Percentiles rank a stretch among this genome's conserved stretches.
Evolutionary conservation across 2,329 filamentous ascomycete genomes (phyloP).

Genomic region (Pseudohalonectria lignicola): DNA sequence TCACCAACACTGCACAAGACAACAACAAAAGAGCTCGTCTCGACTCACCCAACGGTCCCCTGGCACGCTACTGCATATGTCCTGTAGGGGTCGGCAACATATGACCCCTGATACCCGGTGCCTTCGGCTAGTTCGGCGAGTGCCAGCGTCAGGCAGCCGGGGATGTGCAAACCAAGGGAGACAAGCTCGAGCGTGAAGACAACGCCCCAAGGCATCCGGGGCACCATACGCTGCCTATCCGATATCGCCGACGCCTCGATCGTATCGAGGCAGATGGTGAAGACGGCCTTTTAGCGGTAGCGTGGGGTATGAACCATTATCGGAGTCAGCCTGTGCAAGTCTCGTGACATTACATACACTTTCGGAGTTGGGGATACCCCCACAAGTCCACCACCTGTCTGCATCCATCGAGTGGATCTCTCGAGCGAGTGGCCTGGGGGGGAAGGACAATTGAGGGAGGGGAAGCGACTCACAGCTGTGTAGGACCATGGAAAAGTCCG

Average conservation of each 20-base stretch:
- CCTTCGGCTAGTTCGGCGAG: slow-evolving; percentile 2
- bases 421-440: not conserved
- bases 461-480: not conserved
- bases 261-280: slow-evolving; percentile 1
- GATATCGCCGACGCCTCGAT: not conserved
- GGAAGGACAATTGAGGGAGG: not conserved
- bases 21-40: too few relatives aligned
- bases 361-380: too few relatives aligned
- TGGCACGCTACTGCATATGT: slow-evolving; percentile 1
- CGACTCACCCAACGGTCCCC: not conserved
- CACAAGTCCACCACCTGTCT: too few relatives aligned
- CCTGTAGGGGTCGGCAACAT: slow-evolving; percentile 2
- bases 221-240: not conserved
- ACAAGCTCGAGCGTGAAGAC: not conserved
- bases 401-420: too few relatives aligned
- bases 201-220: slow-evolving; percentile 1
- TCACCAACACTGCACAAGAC: too few relatives aligned
- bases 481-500: slow-evolving; percentile 3
- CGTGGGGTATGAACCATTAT: too few relatives aligned
- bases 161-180: slow-evolving; percentile 1
- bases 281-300: not conserved
- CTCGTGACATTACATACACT: too few relatives aligned
- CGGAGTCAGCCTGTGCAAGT: too few relatives aligned
- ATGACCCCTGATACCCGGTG: not conserved
- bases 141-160: slow-evolving; percentile 1